phyloP scores from a whole-genome alignment of 306 rosid species.

The Hippophae tibetana region DNA sequence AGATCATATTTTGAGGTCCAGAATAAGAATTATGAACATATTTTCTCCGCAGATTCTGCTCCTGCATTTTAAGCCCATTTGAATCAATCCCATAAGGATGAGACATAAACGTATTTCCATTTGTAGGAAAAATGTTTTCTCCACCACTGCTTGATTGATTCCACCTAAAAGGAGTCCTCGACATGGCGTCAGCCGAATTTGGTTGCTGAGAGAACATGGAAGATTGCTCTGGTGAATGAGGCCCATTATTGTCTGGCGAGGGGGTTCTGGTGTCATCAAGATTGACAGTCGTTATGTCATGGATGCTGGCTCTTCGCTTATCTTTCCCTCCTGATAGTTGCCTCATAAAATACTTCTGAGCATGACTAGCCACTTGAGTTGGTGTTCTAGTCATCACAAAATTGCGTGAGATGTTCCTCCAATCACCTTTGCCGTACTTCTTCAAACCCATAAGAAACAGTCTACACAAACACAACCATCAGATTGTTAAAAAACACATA shows the following conservation, averaged over 20 bases:
- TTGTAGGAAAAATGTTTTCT: constrained; percentile 19
- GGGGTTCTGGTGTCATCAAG: too few species aligned
- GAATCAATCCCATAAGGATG: constrained; percentile 32
- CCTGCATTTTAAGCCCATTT: constrained; percentile 29
- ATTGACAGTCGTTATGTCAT: too few species aligned
- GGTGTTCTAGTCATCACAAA: too few species aligned
- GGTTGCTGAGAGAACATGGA: constrained; percentile 15
- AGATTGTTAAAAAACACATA: background rate
- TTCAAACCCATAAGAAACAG: too few species aligned
- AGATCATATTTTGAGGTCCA: constrained; percentile 40
- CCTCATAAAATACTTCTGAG: too few species aligned
- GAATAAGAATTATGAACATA: constrained; percentile 29
- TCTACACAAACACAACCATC: constrained; percentile 3
- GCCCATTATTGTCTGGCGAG: background rate
- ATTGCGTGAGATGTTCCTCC: too few species aligned
- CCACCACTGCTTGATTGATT: constrained; percentile 27
- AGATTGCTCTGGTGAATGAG: constrained; percentile 31
- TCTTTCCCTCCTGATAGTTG: too few species aligned
- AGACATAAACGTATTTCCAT: constrained; percentile 30
- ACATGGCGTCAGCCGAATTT: constrained; percentile 9
- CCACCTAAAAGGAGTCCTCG: constrained; percentile 36
- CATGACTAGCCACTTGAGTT: too few species aligned
- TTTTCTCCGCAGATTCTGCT: constrained; percentile 30
- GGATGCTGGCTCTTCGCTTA: too few species aligned
- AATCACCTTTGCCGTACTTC: too few species aligned